These are phyloP conservation scores for Gymnopilus junonius DNA, from an alignment of 768 basidiomycete genomes.

Conservation along the genomic window DNA sequence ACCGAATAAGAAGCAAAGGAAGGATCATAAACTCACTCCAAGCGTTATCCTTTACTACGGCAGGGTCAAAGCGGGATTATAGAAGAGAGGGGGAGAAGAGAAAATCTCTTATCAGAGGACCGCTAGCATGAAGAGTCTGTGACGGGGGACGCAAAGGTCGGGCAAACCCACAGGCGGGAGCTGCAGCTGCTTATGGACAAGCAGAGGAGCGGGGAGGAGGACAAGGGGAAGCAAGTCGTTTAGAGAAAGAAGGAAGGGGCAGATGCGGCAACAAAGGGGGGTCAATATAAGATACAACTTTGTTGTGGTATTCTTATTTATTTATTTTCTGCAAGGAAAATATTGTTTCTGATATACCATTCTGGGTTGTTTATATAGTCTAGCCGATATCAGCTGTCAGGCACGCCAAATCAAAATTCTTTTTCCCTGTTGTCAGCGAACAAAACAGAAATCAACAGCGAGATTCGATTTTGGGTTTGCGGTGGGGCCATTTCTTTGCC, in stretches of 20 bases:
- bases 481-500: background rate
- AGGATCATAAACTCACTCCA: conserved; percentile 25
- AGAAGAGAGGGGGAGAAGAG: conserved; percentile 9
- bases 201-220: conserved; percentile 2
- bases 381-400: conserved; percentile 8
- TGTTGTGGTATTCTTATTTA: background rate
- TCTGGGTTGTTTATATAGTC: background rate
- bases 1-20: background rate
- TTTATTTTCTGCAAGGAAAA: background rate
- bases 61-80: conserved; percentile 18
- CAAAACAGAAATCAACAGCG: background rate
- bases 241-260: background rate
- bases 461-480: background rate
- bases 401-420: conserved; percentile 1
- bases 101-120: conserved; percentile 24
- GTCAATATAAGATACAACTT: background rate
- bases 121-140: conserved; percentile 13
- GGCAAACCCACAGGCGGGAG: conserved; percentile 1
- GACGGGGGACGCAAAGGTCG: background rate
- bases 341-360: background rate
- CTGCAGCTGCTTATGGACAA: background rate
- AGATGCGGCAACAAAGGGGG: conserved; percentile 1
- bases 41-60: conserved; percentile 34
- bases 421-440: background rate
- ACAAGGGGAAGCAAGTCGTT: background rate